Base-by-base conservation (phyloP, 805 yeast species). In the Candida saitoana region DNA sequence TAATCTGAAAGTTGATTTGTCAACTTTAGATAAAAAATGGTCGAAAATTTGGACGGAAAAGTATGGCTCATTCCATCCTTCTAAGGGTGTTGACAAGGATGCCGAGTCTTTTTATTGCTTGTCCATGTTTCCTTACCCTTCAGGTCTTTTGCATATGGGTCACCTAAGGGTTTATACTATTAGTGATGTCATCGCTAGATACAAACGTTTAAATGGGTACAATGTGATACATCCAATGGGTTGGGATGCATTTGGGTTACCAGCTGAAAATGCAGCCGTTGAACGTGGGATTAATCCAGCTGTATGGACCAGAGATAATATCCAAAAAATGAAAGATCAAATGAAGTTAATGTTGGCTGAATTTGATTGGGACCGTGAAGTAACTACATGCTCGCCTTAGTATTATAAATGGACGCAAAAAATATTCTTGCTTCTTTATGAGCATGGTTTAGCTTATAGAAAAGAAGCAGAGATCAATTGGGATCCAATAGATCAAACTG, bases 231-330 rank as follows among this genome's bases (percentile, higher is more conserved):
- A 93, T 57, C 97, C 98, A 0, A 90, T 93, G 95, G 99, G 99
- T 0, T 93, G 97, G 97, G 99, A 93, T 69, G 96, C 98, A 0
- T 93, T 93, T 71, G 99, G 99, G 1, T 69, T 93, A 19, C 99
- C 99, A 0, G 99, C 99, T 1, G 99, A 93, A 59, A 93, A 93
- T 60, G 99, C 99, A 0, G 99, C 99, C 0, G 82, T 88, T 22
- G 96, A 90, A 59, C 67, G 95, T 47, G 79, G 80, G 1, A 72
- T 87, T 9, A 79, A 79, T 47, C 97, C 99, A 0, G 76, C 79
- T 0, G 73, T 62, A 1, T 93, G 99, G 99, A 93, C 99, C 0
- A 71, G 66, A 33, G 55, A 67, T 12, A 93, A 93, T 57, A 88
- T 93, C n/a, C 65, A 61, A 1, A 85, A 81, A 52, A 93, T 93